Base-by-base conservation (phyloP, 1,284 basidiomycete species). In the Puccinia coronata region DNA sequence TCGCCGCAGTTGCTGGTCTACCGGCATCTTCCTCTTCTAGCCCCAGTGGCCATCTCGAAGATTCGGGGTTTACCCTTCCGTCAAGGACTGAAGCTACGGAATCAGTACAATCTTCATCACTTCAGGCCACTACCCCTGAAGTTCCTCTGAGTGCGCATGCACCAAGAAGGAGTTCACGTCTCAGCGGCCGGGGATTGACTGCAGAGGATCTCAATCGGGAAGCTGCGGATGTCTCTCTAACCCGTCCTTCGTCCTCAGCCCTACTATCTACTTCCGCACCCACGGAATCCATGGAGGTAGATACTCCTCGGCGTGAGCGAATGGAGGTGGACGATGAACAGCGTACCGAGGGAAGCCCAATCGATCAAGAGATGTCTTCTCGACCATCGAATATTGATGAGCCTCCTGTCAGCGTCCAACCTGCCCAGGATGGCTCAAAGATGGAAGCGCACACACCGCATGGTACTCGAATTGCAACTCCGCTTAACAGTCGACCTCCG, bases 371-470 rank as follows among this genome's bases (percentile, higher is more conserved):
- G 36, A 71, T 71, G 70, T 41, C 25, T 31, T 25, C 70, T 18
- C 59, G 57, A 28, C 59, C 70, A 28, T 63, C 69, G 25, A 65
- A 43, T 57, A 39, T 41, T 20, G 79, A 81, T 28, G 79, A 81
- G 53, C 71, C 79, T 9, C 79, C 79, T 4, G 70, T 81, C 55
- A 81, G 55, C 73, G 79, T 81, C 28, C 79, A 81, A 73, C 79
- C 79, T 34, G 61, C 81, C n/a, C 73, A 69, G 92, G 95, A 96
- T 87, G 94, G 94, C 9, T 92, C 92, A 5, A 94, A 92, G 85
- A 90, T 98, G 11, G 94, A 95, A 85, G 96, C 95, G 12, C 94
- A 97, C 86, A 98, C 96, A 0, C 95, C 96, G 0, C 94, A 98
- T 82, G 96, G 96, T 0, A 98, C 96, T 0, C 90, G 95, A 28